Percentiles rank a stretch among this genome's conserved stretches.
Evolutionary conservation across 2,329 filamentous ascomycete genomes (phyloP).

Genomic region (Mariannaea elegans): DNA sequence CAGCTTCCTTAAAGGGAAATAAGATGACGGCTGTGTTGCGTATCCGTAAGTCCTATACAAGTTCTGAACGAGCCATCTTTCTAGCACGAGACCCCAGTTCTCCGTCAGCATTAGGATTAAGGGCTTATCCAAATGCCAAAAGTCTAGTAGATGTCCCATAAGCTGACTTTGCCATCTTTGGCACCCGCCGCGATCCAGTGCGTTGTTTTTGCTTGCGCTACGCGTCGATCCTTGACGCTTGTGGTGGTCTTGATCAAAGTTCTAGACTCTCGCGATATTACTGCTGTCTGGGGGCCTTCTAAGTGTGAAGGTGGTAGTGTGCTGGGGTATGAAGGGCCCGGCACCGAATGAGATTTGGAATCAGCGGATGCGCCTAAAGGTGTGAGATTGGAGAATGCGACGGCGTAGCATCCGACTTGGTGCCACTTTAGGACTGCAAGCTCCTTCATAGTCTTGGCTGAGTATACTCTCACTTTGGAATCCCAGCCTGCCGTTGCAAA

Average conservation of each 20-base stretch:
- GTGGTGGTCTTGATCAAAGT: slow-evolving; percentile 20
- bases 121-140: not conserved
- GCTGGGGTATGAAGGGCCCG: not conserved
- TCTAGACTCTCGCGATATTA: not conserved
- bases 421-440: slow-evolving; percentile 96
- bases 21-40: no score
- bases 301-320: not conserved
- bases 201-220: slow-evolving; percentile 70
- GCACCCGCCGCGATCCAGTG: slow-evolving; percentile 93
- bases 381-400: slow-evolving; percentile 70
- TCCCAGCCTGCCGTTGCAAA: slow-evolving; percentile 97
- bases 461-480: slow-evolving; percentile 81
- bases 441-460: slow-evolving; percentile 81
- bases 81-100: not conserved
- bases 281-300: not conserved
- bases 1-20: no score
- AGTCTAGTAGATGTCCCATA: slow-evolving; percentile 90
- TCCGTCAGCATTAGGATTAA: slow-evolving; percentile 4
- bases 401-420: slow-evolving; percentile 83
- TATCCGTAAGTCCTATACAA: not conserved
- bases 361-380: slow-evolving; percentile 11
- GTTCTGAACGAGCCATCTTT: not conserved
- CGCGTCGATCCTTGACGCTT: slow-evolving; percentile 69
- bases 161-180: slow-evolving; percentile 93
- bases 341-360: slow-evolving; percentile 28